Base-by-base conservation (phyloP, 352 stramenopile species). In the Pythium dissimile region DNA sequence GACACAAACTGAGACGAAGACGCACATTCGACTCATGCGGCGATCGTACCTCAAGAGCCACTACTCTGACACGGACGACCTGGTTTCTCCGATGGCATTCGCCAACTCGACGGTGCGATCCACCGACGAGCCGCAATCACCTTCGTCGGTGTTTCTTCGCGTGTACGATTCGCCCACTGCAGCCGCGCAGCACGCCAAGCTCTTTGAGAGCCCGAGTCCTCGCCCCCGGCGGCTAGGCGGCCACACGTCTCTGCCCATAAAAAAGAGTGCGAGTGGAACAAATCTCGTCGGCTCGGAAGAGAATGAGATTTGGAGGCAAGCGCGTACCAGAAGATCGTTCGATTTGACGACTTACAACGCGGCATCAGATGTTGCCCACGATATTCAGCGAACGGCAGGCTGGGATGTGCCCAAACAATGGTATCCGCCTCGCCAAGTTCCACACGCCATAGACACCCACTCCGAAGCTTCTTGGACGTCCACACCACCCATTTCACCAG, bases 11-110 rank as follows among this genome's bases (percentile, higher is more conserved):
- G 54, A 86, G 32, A 71, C 82, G n/a, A 89, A 87, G 55, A 88
- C 73, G 4, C 74, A 72, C 20, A 90, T 86, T 48, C 77, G 82
- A 43, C 71, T 88, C 27, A 80, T 92, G 55, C 72, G 82, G 7
- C 77, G 80, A 26, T 90, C 80, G 9, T 89, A 86, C 53, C 50
- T 91, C 10, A 77, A 62, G 51, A 91, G 77, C 53, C 69, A 88
- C 34, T 75, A 92, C 71, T 74, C 61, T 1, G 77, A 80, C 28
- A 64, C 54, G 21, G 67, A 64, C 11, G 67, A 72, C 6, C 18
- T 18, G 13, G 26, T 20, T 16, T 60, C 50, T 5, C 37, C 59
- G 6, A 26, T 37, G 5, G 23, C 43, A 3, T 30, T 37, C 16
- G 16, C 28, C n/a, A 47, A 64, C 16, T 52, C 6, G 10, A 26